Evolutionary conservation across 2,329 filamentous ascomycete species (phyloP), one percentile per base, ranked within the genome.

Genomic region (Xylaria polymorpha): DNA sequence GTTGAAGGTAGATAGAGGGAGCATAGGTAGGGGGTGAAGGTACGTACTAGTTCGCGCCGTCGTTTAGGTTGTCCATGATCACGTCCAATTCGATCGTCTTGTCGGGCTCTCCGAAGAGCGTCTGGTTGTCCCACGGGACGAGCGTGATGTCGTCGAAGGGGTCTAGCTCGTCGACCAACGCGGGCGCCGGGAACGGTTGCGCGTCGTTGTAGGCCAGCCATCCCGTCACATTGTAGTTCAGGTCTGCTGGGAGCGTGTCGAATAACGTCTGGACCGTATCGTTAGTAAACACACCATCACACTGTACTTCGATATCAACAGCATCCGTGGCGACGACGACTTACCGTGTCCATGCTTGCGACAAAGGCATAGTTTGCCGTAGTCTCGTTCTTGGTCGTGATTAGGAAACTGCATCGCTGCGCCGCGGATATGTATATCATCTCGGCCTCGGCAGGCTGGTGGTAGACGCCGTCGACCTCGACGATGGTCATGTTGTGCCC

Each of bases 91-190:
- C 85, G 44, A 96, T 83, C 1, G 83, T 83, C 71, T 88, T 85
- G 78, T 91, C 88, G 0, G 92, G 90, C 8, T 88, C 82, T 1
- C 85, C 84, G 5, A 90, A 85, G 2, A 91, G 82, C 9, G 84
- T 81, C 79, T 88, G 82, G 55, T 87, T 86, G 76, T 97, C 93
- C 64, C 87, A 84, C 0, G 94, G 92, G 0, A 91, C 84, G 0
- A 97, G 85, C 0, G 81, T 85, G 71, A 92, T 88, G 76, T 97
- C 94, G 74, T 97, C 93, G 67, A 91, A 90, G 1, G 90, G 86
- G 29, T 90, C 81, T 57, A 93, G 89, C 14, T 87, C 85, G 53
- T 90, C 84, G 3, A 94, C 77, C 0, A 84, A 67, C 0, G 86
- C 84, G 0, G 92, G 83, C 0, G 83, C 77, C 1, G 87, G 85